Evolutionary conservation across 108 stramenopile species (phyloP), one percentile per base, ranked within the genome.

Genomic region (Halocafeteria seosinensis): DNA sequence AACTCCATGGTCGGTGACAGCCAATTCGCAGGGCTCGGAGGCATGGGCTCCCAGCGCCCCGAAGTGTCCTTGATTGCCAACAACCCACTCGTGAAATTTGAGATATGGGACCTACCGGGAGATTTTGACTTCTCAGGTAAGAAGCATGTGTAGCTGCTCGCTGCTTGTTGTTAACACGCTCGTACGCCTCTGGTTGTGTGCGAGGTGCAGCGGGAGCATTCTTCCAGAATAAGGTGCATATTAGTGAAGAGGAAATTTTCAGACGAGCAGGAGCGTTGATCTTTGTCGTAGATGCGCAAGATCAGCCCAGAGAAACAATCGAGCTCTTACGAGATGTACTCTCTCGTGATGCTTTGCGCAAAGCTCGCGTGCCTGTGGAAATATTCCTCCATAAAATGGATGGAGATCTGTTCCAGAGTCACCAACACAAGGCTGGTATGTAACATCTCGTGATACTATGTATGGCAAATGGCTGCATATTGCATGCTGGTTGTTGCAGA

Each of bases 341-440:
- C 17, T 78, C 79, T 6, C 50, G 78, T n/a, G 94, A 91, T 1
- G 65, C 87, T 1, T 50, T 73, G 9, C 76, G 85, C 55, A 94
- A 94, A 72, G 92, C 92, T 25, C 65, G 76, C 61, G 85, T 97
- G 61, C 64, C 76, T 33, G 68, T 95, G 51, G 92, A 95, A 66
- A 89, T 99, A 0, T 95, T 99, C 71, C 88, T 99, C 35, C 92
- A 99, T 87, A 99, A 99, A 77, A 92, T 96, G 11, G 98, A 99
- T 69, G 98, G 98, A 13, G 98, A 99, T 68, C 68, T 94, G 28
- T 94, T 94, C 75, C 71, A 95, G 60, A 86, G 82, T 57, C 92
- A 94, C 61, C 95, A 96, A 64, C 83, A 87, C 67, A 95, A 95
- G 76, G 85, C 89, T 61, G 98, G 95, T 57, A 90, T 88, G 69